Conservation (phyloP, 2,329 filamentous ascomycete species). For the Fonsecaea pedrosoi region DNA sequence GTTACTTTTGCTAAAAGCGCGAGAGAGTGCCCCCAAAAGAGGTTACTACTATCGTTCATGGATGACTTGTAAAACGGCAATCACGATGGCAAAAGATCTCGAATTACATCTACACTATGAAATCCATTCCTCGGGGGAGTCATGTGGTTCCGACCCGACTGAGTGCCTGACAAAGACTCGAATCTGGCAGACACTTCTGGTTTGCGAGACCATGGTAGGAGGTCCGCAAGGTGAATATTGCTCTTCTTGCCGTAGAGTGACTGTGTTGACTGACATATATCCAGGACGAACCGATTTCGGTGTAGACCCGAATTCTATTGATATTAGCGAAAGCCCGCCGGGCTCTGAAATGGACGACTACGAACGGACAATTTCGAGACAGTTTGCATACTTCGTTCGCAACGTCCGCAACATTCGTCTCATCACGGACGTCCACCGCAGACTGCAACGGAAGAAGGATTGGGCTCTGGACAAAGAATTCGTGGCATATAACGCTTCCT, state of each 20-base stretch:
- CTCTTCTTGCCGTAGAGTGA: conserved; percentile 6
- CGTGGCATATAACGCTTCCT: conserved; percentile 76
- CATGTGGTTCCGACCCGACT: conserved; percentile 70
- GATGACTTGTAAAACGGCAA: conserved; percentile 92
- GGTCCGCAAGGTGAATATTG: conserved; percentile 77
- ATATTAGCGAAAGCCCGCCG: conserved; percentile 71
- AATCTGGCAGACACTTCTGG: conserved; percentile 87
- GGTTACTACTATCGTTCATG: conserved; percentile 97
- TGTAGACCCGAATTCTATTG: conserved; percentile 76
- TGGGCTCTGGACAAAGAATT: conserved; percentile 89
- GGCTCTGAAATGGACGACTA: conserved; percentile 72
- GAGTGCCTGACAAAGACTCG: conserved; percentile 86
- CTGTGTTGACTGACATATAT: conserved; percentile 35
- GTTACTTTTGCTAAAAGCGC: conserved; percentile 84
- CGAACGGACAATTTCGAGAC: conserved; percentile 79
- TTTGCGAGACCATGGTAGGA: conserved; percentile 90
- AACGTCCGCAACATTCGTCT: conserved; percentile 78
- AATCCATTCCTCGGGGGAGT: conserved; percentile 73
- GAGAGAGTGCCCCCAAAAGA: conserved; percentile 87
- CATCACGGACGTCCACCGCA: conserved; percentile 77
- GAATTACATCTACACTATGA: conserved; percentile 86
- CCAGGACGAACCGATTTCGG: conserved; percentile 78
- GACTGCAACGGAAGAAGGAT: conserved; percentile 76
- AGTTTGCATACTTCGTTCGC: conserved; percentile 81
- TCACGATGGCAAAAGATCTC: conserved; percentile 91